A percentile compares a stretch with the other conserved stretches of the same genome.
Evolutionary conservation across 495 filamentous ascomycete genomes (phyloP).

Genomic region (Penicillium flavigenum): DNA sequence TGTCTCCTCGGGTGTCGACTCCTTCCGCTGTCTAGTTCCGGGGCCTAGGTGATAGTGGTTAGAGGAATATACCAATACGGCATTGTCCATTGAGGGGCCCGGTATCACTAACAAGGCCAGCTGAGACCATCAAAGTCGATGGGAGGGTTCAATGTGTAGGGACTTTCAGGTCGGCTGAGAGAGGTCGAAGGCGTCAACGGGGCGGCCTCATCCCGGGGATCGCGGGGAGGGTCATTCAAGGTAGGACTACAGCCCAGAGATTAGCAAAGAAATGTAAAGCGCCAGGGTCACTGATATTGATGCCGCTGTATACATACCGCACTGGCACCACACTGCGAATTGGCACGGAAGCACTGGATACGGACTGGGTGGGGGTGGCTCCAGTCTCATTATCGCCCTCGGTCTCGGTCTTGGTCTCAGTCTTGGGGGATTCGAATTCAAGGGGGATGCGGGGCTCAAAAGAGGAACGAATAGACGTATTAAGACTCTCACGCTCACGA

Average conservation of each 20-base stretch:
- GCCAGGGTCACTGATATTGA: neutral
- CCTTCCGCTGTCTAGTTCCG: constrained; percentile 76
- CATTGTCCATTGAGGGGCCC: no score
- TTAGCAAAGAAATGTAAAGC: constrained; percentile 13
- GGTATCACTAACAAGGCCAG: constrained; percentile 61
- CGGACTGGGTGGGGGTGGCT: constrained; percentile 25
- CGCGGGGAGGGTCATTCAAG: constrained; percentile 67
- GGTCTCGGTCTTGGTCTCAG: constrained; percentile 7
- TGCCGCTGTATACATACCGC: constrained; percentile 28
- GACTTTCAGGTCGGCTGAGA: constrained; percentile 56
- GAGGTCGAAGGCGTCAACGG: constrained; percentile 47
- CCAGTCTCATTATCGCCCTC: constrained; percentile 8
- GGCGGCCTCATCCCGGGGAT: constrained; percentile 67
- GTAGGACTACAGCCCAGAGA: constrained; percentile 19
- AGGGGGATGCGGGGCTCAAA: constrained; percentile 45
- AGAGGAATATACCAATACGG: neutral
- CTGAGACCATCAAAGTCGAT: constrained; percentile 71
- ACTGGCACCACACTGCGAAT: constrained; percentile 24
- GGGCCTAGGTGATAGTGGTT: constrained; percentile 50
- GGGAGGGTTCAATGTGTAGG: constrained; percentile 62
- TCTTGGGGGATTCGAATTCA: constrained; percentile 34
- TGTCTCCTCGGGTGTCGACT: constrained; percentile 73
- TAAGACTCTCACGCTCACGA: constrained; percentile 51
- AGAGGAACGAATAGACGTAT: constrained; percentile 53
- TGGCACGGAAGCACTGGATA: constrained; percentile 15